Conservation (phyloP, 441 rosid genomes). For the Biscutella laevigata region DNA sequence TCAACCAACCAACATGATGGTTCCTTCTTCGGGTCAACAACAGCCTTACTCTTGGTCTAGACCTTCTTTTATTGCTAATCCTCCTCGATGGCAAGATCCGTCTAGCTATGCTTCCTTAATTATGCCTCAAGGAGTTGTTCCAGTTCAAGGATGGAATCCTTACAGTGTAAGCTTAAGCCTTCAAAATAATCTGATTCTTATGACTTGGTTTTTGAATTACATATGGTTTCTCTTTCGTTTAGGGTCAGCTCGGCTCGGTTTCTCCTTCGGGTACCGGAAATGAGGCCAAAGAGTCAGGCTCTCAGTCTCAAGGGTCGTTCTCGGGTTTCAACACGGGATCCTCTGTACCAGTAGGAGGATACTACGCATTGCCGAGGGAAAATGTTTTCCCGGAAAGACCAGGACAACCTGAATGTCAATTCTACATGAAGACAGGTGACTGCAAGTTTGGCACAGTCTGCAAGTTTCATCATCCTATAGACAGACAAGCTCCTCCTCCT, state of each 20-base stretch:
- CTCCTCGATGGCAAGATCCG: conserved; percentile 98
- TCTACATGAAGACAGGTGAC: conserved; percentile 97
- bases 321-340: conserved; percentile 41
- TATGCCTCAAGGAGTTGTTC: conserved; percentile 84
- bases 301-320: conserved; percentile 46
- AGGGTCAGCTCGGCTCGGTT: conserved; percentile 86
- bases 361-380: conserved; percentile 71
- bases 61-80: conserved; percentile 78
- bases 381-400: conserved; percentile 97
- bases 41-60: conserved; percentile 91
- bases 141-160: conserved; percentile 92
- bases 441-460: conserved; percentile 98
- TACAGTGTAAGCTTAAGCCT: conserved; percentile 79
- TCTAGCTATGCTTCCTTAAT: conserved; percentile 73
- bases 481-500: conserved; percentile 81
- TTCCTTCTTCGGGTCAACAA: conserved; percentile 57
- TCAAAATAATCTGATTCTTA: neutral
- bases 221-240: conserved; percentile 22
- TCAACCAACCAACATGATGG: conserved; percentile 72
- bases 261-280: conserved; percentile 76
- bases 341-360: conserved; percentile 51
- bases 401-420: conserved; percentile 91
- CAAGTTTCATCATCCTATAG: conserved; percentile 93
- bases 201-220: conserved; percentile 2
- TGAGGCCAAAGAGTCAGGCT: conserved; percentile 41